Evolutionary conservation across 2,329 filamentous ascomycete genomes (phyloP).

Genomic region (Bipolaris bicolor): DNA sequence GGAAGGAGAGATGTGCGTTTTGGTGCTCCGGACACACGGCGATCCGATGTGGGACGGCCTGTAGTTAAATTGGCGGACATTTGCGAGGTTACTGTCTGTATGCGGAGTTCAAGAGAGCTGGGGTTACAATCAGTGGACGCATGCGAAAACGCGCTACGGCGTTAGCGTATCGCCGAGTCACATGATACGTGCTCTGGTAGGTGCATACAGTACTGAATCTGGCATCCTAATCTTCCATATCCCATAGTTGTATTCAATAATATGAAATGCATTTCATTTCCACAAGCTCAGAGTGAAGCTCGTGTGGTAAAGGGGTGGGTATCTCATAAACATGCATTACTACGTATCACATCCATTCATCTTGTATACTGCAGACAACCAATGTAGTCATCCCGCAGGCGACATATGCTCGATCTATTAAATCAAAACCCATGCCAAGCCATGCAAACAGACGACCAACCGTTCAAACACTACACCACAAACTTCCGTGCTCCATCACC

Average conservation of each 20-base stretch:
- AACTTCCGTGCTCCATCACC: not conserved
- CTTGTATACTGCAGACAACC: slow-evolving; percentile 2
- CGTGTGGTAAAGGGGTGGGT: not conserved
- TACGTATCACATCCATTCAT: slow-evolving; percentile 10
- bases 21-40: slow-evolving; percentile 40
- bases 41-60: slow-evolving; percentile 28
- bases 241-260: no score
- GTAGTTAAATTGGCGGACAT: slow-evolving; percentile 33
- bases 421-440: not conserved
- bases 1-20: slow-evolving; percentile 48
- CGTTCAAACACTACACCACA: slow-evolving; percentile 4
- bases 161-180: slow-evolving; percentile 17
- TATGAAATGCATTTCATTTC: not conserved
- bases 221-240: not conserved
- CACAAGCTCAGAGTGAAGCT: not conserved
- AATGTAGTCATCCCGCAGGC: not conserved
- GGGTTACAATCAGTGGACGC: not conserved
- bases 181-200: not conserved
- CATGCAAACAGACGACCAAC: not conserved
- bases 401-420: not conserved
- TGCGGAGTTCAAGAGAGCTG: not conserved
- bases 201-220: not conserved
- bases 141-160: slow-evolving; percentile 7
- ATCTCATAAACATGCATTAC: slow-evolving; percentile 18
- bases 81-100: not conserved